phyloP scores from a whole-genome alignment of 73 alveolate species.

The Symbiodinium pilosum region DNA sequence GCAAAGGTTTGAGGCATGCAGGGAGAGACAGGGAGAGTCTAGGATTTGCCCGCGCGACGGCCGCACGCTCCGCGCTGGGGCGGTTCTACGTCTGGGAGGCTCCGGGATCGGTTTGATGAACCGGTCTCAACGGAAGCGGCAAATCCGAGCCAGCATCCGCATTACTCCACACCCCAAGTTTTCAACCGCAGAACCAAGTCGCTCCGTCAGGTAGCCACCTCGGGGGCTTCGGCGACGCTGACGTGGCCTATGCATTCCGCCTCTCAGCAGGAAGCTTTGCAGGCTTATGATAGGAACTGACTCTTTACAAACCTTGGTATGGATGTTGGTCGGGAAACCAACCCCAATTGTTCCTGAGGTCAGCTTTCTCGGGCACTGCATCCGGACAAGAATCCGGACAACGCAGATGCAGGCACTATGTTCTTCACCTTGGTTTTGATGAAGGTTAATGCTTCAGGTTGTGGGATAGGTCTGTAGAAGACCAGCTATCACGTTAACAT shows the following conservation, averaged over 20 bases:
- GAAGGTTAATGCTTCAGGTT: no score
- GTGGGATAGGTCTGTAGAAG: no score
- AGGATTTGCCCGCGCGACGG: conserved; percentile 3
- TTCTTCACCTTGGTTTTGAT: no score
- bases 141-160: neutral
- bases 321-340: no score
- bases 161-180: neutral
- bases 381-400: conserved; percentile 90
- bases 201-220: neutral
- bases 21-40: no score
- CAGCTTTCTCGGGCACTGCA: conserved; percentile 73
- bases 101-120: no score
- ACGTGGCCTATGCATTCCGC: neutral
- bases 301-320: no score
- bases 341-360: conserved; percentile 10
- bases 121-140: neutral
- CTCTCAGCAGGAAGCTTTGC: neutral
- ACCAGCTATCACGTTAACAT: no score
- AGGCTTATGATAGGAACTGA: no score
- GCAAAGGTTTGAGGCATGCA: no score
- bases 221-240: neutral
- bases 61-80: neutral
- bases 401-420: conserved; percentile 75
- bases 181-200: neutral
- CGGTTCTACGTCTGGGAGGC: neutral